phyloP scores from a whole-genome alignment of 495 filamentous ascomycete species.

The Poronia punctata region DNA sequence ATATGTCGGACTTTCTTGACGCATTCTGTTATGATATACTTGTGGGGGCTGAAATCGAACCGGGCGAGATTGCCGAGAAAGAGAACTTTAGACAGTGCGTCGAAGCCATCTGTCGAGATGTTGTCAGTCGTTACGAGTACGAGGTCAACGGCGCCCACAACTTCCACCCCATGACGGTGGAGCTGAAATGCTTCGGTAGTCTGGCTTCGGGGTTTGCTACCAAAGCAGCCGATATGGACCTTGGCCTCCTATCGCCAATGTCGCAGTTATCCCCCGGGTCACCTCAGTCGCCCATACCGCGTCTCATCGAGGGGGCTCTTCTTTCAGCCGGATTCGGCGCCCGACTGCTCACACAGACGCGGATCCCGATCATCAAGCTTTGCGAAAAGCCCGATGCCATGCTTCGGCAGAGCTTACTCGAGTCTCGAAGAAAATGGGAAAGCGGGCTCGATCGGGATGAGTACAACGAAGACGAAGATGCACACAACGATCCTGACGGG shows the following conservation, averaged over 20 bases:
- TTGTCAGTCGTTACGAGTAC: slow-evolving; percentile 44
- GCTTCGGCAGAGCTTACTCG: slow-evolving; percentile 44
- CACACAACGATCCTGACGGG: slow-evolving; percentile 24
- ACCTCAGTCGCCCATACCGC: slow-evolving; percentile 49
- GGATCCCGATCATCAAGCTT: slow-evolving; percentile 77
- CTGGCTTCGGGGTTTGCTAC: slow-evolving; percentile 67
- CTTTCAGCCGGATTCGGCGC: slow-evolving; percentile 63
- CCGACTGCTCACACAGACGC: slow-evolving; percentile 60
- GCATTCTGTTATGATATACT: slow-evolving; percentile 34
- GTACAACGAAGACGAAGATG: slow-evolving; percentile 35
- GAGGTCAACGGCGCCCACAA: slow-evolving; percentile 19
- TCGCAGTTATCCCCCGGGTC: slow-evolving; percentile 43
- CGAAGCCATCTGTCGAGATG: slow-evolving; percentile 48
- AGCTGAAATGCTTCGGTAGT: slow-evolving; percentile 65
- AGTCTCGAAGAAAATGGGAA: slow-evolving; percentile 57
- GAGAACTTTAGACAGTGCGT: slow-evolving; percentile 53
- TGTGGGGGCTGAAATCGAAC: slow-evolving; percentile 39
- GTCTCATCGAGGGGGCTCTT: slow-evolving; percentile 60
- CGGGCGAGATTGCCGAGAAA: slow-evolving; percentile 52
- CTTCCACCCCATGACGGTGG: slow-evolving; percentile 46
- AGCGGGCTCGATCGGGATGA: slow-evolving; percentile 30
- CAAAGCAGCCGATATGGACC: slow-evolving; percentile 68
- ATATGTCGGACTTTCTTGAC: slow-evolving; percentile 41
- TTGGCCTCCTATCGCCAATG: slow-evolving; percentile 55
- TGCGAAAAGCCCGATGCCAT: slow-evolving; percentile 57